Evolutionary conservation across 805 yeast species (phyloP), one percentile per base, ranked within the genome.

Genomic region (Nakazawaea anatomiae): DNA sequence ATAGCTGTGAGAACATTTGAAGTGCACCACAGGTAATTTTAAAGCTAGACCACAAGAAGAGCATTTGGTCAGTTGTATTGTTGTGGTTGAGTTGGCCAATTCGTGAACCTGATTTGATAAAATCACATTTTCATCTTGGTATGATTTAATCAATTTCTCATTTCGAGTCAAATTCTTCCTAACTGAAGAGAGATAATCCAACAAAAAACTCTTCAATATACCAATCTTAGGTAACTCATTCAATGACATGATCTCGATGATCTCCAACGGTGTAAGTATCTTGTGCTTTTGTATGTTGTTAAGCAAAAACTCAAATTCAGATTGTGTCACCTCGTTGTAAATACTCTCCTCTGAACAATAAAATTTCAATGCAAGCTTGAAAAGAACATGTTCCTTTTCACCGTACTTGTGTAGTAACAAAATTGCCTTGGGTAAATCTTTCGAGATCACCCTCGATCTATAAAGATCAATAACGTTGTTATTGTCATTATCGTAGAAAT

Each of bases 1-100:
- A 61, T 80, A 90, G 3, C 94, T 81, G 60, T 94, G 99, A 32
- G 76, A 75, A 69, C 99, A 94, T 55, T 82, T 79, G 70, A 92
- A 94, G 59, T 88, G 95, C 0, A 87, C 79, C 2, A 85, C 76
- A 0, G 98, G 97, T 41, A 83, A 73, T 52, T 88, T 95, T 25
- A 92, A 67, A 10, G 78, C 74, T 42, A 76, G 69, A 8, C 77
- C 71, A 62, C 97, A 91, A 14, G 80, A 73, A 11, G 80, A 70
- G 60, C 97, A 91, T 38, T 72, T 72, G 30, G 82, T 74, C 54
- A 80, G 78, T 58, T 84, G 89, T 3, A 85, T 68, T 4, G 83
- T 76, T 57, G 67, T 75, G 7, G 77, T 83, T 57, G 69, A 62
- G 50, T 61, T 46, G 11, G 71, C 60, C 41, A 87, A 62, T 30